Percentiles rank a stretch among this genome's conserved stretches.
Conservation (phyloP, 1,284 basidiomycete genomes). For the Wallemia ichthyophaga region DNA sequence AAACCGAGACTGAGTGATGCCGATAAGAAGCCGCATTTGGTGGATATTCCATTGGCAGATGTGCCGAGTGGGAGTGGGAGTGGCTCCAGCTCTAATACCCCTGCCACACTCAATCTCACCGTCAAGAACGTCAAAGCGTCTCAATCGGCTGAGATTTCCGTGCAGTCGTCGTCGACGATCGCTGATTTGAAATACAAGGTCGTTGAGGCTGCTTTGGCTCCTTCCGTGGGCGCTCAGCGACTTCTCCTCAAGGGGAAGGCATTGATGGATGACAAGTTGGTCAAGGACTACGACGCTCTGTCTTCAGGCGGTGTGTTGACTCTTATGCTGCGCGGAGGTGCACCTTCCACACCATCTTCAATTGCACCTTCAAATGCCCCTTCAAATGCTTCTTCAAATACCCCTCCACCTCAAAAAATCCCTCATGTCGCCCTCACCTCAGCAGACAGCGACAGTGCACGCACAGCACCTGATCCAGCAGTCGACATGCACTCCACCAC, state of each 20-base stretch:
- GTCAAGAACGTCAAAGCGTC: neutral
- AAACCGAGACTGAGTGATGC: neutral
- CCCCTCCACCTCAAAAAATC: neutral
- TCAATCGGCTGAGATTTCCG: neutral
- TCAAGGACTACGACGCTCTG: neutral
- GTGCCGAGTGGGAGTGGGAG: neutral
- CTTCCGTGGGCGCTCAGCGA: neutral
- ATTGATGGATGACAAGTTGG: neutral
- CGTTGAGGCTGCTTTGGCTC: neutral
- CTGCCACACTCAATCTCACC: neutral
- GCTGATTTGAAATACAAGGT: neutral
- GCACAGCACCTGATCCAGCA: neutral
- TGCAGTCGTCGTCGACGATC: neutral
- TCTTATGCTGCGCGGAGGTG: neutral
- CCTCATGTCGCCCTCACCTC: neutral
- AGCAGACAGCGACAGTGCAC: neutral
- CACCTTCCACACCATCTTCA: too few relatives aligned
- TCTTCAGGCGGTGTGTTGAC: neutral
- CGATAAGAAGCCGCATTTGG: neutral
- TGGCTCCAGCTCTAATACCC: too few relatives aligned
- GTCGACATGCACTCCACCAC: neutral
- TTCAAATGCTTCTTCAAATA: too few relatives aligned
- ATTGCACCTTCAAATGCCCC: too few relatives aligned
- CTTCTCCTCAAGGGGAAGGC: neutral
- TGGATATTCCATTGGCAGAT: neutral